Percentiles rank a stretch among this genome's conserved stretches.
phyloP scores from a whole-genome alignment of 768 basidiomycete genomes.

The Mycena haematopus region DNA sequence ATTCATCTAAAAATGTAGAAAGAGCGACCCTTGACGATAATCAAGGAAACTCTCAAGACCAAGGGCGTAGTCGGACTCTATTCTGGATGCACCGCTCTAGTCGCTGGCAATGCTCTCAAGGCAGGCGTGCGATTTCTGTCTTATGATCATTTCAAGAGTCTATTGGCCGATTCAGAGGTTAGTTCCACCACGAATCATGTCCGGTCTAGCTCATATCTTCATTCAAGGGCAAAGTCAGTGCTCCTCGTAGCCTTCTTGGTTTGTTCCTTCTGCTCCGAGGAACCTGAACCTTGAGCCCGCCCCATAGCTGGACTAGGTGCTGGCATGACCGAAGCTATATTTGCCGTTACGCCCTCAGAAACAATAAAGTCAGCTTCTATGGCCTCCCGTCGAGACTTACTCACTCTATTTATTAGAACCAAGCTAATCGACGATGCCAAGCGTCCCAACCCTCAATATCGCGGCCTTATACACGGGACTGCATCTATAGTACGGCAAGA shows the following conservation, averaged over 20 bases:
- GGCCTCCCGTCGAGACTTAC: background rate
- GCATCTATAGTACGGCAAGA: slow-evolving; percentile 81
- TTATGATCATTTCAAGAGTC: slow-evolving; percentile 90
- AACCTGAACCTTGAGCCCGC: slow-evolving; percentile 1
- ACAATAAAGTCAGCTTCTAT: slow-evolving; percentile 85
- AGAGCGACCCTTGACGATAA: slow-evolving; percentile 76
- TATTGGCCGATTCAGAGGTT: slow-evolving; percentile 85
- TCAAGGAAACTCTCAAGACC: slow-evolving; percentile 72
- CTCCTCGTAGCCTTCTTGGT: slow-evolving; percentile 86
- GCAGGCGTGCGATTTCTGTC: slow-evolving; percentile 95
- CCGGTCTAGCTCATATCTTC: slow-evolving; percentile 7
- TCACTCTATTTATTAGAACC: slow-evolving; percentile 60
- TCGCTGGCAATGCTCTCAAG: slow-evolving; percentile 91
- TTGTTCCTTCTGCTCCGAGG: slow-evolving; percentile 12
- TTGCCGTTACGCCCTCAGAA: slow-evolving; percentile 97
- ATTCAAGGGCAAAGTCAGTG: slow-evolving; percentile 85
- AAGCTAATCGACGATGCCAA: slow-evolving; percentile 97
- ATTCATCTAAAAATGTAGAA: slow-evolving; percentile 37
- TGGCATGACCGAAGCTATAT: slow-evolving; percentile 89
- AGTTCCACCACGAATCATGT: slow-evolving; percentile 2
- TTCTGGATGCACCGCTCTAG: slow-evolving; percentile 87
- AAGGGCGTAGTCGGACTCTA: slow-evolving; percentile 90
- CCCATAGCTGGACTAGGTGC: slow-evolving; percentile 77
- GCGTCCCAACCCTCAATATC: slow-evolving; percentile 82
- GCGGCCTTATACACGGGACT: slow-evolving; percentile 88